Conservation (phyloP, 2,329 filamentous ascomycete genomes). For the Colletotrichum gloeosporioides region DNA sequence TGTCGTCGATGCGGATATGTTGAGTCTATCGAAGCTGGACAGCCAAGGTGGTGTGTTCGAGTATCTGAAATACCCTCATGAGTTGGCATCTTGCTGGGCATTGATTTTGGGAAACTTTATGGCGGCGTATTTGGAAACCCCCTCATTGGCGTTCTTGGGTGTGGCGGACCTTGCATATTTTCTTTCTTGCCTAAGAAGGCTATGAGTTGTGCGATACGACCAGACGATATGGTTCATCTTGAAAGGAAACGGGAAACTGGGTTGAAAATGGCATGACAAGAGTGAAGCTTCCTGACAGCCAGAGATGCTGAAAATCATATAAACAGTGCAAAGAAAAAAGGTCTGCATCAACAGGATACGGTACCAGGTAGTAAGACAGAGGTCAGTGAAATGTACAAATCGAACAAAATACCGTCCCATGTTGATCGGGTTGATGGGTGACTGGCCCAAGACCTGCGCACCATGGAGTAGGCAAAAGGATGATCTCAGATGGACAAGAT, state of each 20-base stretch:
- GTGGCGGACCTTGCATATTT: not conserved
- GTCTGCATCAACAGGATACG: not conserved
- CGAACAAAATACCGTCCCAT: not conserved
- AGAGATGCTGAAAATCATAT: not conserved
- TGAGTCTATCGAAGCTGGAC: not conserved
- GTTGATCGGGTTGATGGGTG: not conserved
- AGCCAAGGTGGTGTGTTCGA: constrained; percentile 2
- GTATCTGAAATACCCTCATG: constrained; percentile 23
- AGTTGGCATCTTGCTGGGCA: constrained; percentile 17
- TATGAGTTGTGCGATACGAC: constrained; percentile 1
- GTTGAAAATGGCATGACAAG: not conserved
- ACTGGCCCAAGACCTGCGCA: not conserved
- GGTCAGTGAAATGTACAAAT: not conserved
- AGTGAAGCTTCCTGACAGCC: not conserved
- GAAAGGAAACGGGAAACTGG: not conserved
- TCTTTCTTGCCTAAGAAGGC: not conserved
- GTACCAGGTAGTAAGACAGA: not conserved
- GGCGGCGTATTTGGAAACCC: constrained; percentile 4
- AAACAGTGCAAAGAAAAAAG: not conserved
- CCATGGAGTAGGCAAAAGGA: not conserved
- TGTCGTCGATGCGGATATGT: not conserved
- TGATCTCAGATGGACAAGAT: not conserved
- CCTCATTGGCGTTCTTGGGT: constrained; percentile 1
- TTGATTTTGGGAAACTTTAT: not conserved
- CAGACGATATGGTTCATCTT: not conserved